phyloP scores from a whole-genome alignment of 2,329 filamentous ascomycete genomes.

The Stagonosporopsis rhizophila region DNA sequence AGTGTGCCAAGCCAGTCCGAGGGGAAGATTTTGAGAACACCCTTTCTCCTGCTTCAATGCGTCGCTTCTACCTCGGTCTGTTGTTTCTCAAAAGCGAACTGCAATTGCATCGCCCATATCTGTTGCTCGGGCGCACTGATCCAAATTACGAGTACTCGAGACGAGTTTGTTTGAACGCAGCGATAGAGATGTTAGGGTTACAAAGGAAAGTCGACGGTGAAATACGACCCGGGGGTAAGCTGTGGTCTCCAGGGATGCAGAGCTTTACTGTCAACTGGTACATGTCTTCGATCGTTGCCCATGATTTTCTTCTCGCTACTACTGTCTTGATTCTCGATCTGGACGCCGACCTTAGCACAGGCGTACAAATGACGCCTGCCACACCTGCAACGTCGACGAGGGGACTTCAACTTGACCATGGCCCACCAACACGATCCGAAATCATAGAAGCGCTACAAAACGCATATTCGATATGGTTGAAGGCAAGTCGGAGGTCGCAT shows the following conservation, averaged over 20 bases:
- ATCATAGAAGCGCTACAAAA: slow-evolving; percentile 33
- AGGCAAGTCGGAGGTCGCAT: slow-evolving; percentile 35
- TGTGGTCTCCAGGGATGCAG: slow-evolving; percentile 33
- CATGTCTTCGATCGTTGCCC: slow-evolving; percentile 52
- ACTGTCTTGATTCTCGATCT: slow-evolving; percentile 57
- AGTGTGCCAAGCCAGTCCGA: slow-evolving; percentile 21
- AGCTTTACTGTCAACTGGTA: slow-evolving; percentile 54
- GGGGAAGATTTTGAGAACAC: slow-evolving; percentile 23
- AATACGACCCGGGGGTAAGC: slow-evolving; percentile 49
- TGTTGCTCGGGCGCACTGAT: slow-evolving; percentile 47
- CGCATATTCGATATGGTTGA: slow-evolving; percentile 36
- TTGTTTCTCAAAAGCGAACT: slow-evolving; percentile 44
- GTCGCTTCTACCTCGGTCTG: slow-evolving; percentile 40
- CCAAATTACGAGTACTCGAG: slow-evolving; percentile 51
- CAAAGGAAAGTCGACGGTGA: slow-evolving; percentile 55
- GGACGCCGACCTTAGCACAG: slow-evolving; percentile 35
- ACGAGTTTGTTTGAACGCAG: slow-evolving; percentile 54
- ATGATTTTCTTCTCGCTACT: slow-evolving; percentile 58
- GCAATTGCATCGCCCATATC: slow-evolving; percentile 48
- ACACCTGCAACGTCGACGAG: neutral
- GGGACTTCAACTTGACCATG: slow-evolving; percentile 28
- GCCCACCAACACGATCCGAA: slow-evolving; percentile 33
- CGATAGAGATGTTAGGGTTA: slow-evolving; percentile 52
- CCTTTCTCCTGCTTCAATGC: slow-evolving; percentile 29
- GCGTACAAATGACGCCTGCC: slow-evolving; percentile 14